Percentiles rank a stretch among this genome's conserved stretches.
phyloP scores from a whole-genome alignment of 305 asterid genomes.

The Euphrasia arctica region DNA sequence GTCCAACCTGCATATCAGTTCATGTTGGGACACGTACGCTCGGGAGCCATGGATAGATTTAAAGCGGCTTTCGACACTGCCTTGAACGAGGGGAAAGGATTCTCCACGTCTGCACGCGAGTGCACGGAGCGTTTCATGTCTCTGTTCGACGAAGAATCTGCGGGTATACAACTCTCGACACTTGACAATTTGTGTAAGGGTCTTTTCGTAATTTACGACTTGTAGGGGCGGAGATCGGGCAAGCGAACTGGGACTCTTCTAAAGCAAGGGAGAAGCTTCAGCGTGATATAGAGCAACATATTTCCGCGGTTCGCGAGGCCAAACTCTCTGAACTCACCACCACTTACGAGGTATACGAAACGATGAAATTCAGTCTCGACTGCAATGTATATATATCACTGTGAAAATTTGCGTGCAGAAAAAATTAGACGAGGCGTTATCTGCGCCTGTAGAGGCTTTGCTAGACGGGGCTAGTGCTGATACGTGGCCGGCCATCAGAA shows the following conservation, averaged over 20 bases:
- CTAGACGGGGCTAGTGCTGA: constrained; percentile 80
- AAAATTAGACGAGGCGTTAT: constrained; percentile 66
- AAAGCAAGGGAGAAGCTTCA: constrained; percentile 75
- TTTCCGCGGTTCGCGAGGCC: constrained; percentile 54
- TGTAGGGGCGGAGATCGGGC: too few species aligned
- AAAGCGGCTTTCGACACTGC: constrained; percentile 61
- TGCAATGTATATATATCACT: constrained; percentile 1
- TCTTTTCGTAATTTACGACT: not conserved
- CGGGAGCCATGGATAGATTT: constrained; percentile 66
- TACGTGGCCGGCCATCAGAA: constrained; percentile 86
- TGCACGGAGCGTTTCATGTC: constrained; percentile 45
- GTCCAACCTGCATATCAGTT: constrained; percentile 87
- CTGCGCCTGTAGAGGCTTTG: constrained; percentile 82
- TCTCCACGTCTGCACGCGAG: constrained; percentile 64
- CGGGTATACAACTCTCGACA: constrained; percentile 44
- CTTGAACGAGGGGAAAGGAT: constrained; percentile 70
- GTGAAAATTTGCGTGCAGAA: constrained; percentile 43
- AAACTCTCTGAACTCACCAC: constrained; percentile 66
- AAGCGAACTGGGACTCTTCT: constrained; percentile 81
- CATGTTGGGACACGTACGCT: constrained; percentile 84
- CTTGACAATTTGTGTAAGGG: constrained; percentile 9
- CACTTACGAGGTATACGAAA: constrained; percentile 56
- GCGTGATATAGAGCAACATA: constrained; percentile 79
- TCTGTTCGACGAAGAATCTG: constrained; percentile 62
- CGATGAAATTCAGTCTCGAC: constrained; percentile 11